Percentiles rank a stretch among this genome's conserved stretches.
Evolutionary conservation across 768 basidiomycete species (phyloP).

Genomic region (Hericium coralloides): DNA sequence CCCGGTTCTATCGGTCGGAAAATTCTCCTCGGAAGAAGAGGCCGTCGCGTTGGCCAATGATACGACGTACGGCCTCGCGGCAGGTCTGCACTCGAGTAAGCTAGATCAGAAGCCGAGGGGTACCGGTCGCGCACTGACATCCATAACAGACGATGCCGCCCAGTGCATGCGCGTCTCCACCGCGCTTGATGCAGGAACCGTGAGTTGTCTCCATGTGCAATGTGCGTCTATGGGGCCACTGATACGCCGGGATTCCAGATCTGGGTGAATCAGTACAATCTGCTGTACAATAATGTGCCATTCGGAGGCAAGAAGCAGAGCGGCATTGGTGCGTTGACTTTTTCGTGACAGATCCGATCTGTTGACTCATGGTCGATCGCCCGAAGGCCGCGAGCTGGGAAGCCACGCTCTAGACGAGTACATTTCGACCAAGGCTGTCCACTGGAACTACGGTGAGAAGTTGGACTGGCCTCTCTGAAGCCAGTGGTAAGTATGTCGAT

Average conservation of each 20-base stretch:
- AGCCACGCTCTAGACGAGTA: slow-evolving; percentile 81
- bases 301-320: slow-evolving; percentile 96
- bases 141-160: slow-evolving; percentile 55
- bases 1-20: slow-evolving; percentile 78
- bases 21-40: slow-evolving; percentile 83
- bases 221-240: background rate
- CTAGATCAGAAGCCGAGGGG: too few relatives aligned
- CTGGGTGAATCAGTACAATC: slow-evolving; percentile 89
- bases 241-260: slow-evolving; percentile 34
- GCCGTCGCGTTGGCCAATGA: slow-evolving; percentile 80
- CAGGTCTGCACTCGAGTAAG: slow-evolving; percentile 82
- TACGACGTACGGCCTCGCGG: slow-evolving; percentile 85
- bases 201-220: slow-evolving; percentile 26
- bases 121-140: slow-evolving; percentile 7
- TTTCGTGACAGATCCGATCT: background rate
- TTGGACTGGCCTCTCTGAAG: slow-evolving; percentile 66
- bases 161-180: slow-evolving; percentile 87
- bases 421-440: slow-evolving; percentile 72
- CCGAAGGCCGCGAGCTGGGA: slow-evolving; percentile 76
- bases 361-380: background rate
- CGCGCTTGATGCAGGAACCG: slow-evolving; percentile 83
- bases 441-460: slow-evolving; percentile 83
- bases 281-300: slow-evolving; percentile 80
- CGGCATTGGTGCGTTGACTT: slow-evolving; percentile 53
- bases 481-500: background rate